phyloP scores from a whole-genome alignment of 1,284 basidiomycete species.

The Moesziomyces antarcticus region DNA sequence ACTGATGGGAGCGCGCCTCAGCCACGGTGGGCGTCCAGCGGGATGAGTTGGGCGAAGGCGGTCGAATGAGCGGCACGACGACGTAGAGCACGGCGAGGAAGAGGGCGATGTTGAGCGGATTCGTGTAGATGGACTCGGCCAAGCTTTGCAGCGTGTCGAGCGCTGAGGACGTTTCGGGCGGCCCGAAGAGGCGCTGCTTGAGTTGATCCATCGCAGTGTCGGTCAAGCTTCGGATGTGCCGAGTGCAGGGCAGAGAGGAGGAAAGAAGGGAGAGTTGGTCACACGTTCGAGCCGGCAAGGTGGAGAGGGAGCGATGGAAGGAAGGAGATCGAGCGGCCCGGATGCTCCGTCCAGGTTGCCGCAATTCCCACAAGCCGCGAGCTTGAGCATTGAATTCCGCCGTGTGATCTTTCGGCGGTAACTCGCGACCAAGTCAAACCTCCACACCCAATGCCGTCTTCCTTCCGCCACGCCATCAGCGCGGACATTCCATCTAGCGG shows the following conservation, averaged over 20 bases:
- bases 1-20: conserved; percentile 37
- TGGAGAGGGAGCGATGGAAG: background rate
- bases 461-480: background rate
- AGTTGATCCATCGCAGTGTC: conserved; percentile 15
- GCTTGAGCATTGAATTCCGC: background rate
- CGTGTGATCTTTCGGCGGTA: background rate
- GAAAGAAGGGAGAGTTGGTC: background rate
- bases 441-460: background rate
- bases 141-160: conserved; percentile 5
- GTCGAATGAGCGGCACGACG: conserved; percentile 47
- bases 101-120: conserved; percentile 58
- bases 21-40: conserved; percentile 40
- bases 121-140: conserved; percentile 46
- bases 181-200: conserved; percentile 12
- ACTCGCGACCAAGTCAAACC: background rate
- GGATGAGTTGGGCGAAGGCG: conserved; percentile 34
- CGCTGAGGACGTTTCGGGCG: conserved; percentile 1
- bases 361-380: background rate
- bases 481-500: background rate
- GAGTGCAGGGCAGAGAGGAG: background rate
- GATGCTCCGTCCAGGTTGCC: background rate
- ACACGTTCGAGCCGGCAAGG: too few relatives aligned
- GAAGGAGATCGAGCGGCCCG: background rate
- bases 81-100: conserved; percentile 47
- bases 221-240: background rate